These are phyloP conservation scores for Pyrenophora tritici-repentis DNA, from an alignment of 2,329 filamentous ascomycete genomes.

Conservation along the genomic window DNA sequence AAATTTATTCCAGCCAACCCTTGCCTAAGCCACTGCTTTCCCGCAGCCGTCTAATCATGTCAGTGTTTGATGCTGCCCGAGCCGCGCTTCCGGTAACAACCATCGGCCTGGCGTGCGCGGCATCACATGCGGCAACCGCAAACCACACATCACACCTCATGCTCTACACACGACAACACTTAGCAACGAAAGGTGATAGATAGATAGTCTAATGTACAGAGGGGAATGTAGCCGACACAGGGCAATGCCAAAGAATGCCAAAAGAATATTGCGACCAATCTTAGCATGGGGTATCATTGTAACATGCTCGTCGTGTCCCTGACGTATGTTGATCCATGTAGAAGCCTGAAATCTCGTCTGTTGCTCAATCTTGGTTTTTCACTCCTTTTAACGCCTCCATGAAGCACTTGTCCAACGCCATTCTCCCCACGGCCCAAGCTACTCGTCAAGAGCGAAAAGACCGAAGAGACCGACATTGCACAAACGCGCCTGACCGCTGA, in stretches of 20 bases:
- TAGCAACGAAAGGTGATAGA: conserved; percentile 5
- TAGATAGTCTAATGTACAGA: conserved; percentile 10
- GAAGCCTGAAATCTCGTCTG: conserved; percentile 14
- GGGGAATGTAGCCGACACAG: conserved; percentile 3
- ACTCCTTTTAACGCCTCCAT: conserved; percentile 13
- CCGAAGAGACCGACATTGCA: conserved; percentile 5
- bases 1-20: not conserved
- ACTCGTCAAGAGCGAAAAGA: conserved; percentile 11
- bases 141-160: too few species aligned
- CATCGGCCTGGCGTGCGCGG: not conserved
- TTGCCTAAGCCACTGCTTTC: too few species aligned
- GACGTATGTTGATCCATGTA: conserved; percentile 18
- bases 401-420: conserved; percentile 1
- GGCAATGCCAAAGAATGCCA: conserved; percentile 3
- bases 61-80: not conserved
- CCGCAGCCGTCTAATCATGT: not conserved
- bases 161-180: not conserved
- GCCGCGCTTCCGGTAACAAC: not conserved
- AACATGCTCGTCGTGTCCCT: conserved; percentile 17
- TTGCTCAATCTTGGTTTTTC: conserved; percentile 18
- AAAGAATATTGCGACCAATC: conserved; percentile 11
- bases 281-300: conserved; percentile 19
- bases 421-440: not conserved
- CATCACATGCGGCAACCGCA: too few species aligned
- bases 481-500: not conserved